phyloP scores from a whole-genome alignment of 176 grass and related monocot species.

The Musa beccarii region DNA sequence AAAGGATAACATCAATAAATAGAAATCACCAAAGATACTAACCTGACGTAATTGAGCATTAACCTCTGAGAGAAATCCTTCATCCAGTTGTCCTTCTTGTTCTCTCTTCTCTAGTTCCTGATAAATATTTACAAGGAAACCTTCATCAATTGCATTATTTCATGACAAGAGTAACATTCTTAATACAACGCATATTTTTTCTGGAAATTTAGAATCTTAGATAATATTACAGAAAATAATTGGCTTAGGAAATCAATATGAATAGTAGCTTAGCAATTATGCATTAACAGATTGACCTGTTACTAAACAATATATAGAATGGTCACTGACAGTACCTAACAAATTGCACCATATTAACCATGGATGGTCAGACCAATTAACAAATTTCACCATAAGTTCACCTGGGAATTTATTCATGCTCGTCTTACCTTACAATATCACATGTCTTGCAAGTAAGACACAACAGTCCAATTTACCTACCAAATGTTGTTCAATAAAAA shows the following conservation, averaged over 20 bases:
- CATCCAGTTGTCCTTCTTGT: slow-evolving; percentile 75
- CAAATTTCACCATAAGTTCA: too few relatives aligned
- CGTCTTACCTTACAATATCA: too few relatives aligned
- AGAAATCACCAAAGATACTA: background rate
- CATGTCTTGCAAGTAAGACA: too few relatives aligned
- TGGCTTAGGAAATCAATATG: background rate
- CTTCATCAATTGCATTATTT: background rate
- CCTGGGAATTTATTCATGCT: too few relatives aligned
- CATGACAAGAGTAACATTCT: background rate
- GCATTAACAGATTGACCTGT: too few relatives aligned
- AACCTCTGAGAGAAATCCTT: slow-evolving; percentile 91
- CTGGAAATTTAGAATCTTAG: background rate
- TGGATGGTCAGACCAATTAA: too few relatives aligned
- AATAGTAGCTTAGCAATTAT: background rate
- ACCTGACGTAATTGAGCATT: slow-evolving; percentile 90
- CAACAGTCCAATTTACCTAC: too few relatives aligned
- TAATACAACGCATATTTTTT: background rate
- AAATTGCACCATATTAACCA: too few relatives aligned
- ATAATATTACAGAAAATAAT: background rate
- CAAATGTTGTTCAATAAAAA: too few relatives aligned
- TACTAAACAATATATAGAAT: too few relatives aligned
- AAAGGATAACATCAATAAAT: background rate
- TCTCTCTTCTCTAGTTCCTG: slow-evolving; percentile 69
- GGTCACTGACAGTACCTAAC: too few relatives aligned
- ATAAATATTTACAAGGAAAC: slow-evolving; percentile 1